Conservation (phyloP, 495 filamentous ascomycete species). For the Talaromyces proteolyticus region DNA sequence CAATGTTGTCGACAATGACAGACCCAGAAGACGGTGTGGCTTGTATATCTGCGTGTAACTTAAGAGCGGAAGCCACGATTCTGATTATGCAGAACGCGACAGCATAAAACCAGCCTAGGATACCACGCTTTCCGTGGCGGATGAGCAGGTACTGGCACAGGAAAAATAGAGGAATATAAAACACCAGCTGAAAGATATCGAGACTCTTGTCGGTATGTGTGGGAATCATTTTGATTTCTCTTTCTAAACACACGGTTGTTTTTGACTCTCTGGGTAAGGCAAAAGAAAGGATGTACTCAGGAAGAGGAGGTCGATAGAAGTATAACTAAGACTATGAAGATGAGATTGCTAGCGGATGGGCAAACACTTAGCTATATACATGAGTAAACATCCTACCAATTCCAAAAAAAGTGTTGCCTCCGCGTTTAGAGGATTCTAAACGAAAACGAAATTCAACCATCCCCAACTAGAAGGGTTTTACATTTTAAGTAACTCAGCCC, state of each 20-base stretch:
- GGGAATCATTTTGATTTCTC: neutral
- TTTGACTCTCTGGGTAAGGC: neutral
- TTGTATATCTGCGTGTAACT: conserved; percentile 14
- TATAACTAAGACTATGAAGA: no score
- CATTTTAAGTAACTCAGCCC: no score
- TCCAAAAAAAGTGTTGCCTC: neutral
- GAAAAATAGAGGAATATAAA: conserved; percentile 26
- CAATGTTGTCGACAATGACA: conserved; percentile 31
- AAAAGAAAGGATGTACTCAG: neutral
- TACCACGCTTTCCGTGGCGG: conserved; percentile 24
- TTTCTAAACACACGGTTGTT: neutral
- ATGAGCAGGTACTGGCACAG: conserved; percentile 22
- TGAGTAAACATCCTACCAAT: no score
- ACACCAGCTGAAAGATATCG: conserved; percentile 22
- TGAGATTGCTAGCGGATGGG: neutral
- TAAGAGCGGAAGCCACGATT: conserved; percentile 26
- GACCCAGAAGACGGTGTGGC: conserved; percentile 14
- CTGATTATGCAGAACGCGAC: conserved; percentile 29
- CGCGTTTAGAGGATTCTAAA: no score
- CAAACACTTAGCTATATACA: neutral
- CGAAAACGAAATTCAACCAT: no score
- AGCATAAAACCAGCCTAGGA: conserved; percentile 34
- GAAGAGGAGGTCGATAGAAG: neutral
- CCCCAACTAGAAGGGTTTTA: no score
- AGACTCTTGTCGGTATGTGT: conserved; percentile 14